Evolutionary conservation across 805 yeast species (phyloP).

Genomic region (Wickerhamiella sorbophila): DNA sequence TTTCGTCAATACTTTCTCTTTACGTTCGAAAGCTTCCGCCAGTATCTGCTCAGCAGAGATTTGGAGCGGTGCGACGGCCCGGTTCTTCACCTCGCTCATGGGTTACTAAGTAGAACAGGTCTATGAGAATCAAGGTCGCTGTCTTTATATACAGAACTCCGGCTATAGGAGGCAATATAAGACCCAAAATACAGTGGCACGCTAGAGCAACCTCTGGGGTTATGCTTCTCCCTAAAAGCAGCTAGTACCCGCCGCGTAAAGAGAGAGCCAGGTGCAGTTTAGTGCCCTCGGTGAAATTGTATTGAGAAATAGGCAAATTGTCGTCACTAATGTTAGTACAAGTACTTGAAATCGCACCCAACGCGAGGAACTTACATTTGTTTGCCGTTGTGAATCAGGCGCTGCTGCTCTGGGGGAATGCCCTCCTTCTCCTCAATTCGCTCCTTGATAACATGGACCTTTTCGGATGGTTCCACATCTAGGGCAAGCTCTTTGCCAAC

Average conservation of each 20-base stretch:
- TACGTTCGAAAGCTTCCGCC: slow-evolving; percentile 43
- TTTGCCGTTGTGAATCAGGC: slow-evolving; percentile 78
- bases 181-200: too few relatives aligned
- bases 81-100: slow-evolving; percentile 21
- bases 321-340: slow-evolving; percentile 38
- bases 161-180: too few relatives aligned
- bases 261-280: slow-evolving; percentile 84
- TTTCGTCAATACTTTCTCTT: slow-evolving; percentile 20
- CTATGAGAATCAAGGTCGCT: too few relatives aligned
- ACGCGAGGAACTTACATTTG: slow-evolving; percentile 50
- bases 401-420: slow-evolving; percentile 90
- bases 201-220: too few relatives aligned
- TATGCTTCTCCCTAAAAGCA: too few relatives aligned
- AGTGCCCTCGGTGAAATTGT: slow-evolving; percentile 73
- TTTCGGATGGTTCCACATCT: slow-evolving; percentile 24
- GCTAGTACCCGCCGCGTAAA: slow-evolving; percentile 64
- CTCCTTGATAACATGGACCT: slow-evolving; percentile 65
- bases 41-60: slow-evolving; percentile 52
- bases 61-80: slow-evolving; percentile 37
- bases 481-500: slow-evolving; percentile 20
- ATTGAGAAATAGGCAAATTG: slow-evolving; percentile 52
- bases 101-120: not conserved
- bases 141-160: too few relatives aligned
- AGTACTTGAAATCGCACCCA: not conserved
- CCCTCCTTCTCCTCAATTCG: slow-evolving; percentile 93